Evolutionary conservation across 768 basidiomycete species (phyloP).

Genomic region (Boletus huronensis): DNA sequence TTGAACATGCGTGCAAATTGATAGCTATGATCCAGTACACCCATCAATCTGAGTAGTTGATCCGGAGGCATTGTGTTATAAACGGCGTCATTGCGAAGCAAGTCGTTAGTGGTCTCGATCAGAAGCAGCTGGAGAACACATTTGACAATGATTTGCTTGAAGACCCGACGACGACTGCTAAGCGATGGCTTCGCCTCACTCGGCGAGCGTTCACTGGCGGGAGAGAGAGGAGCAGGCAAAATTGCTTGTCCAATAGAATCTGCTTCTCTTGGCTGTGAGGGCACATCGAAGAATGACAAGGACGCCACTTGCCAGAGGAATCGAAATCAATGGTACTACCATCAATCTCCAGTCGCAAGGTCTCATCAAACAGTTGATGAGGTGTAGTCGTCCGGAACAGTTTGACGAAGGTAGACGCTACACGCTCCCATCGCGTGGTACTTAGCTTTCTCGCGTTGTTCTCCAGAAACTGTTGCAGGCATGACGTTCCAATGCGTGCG

Average conservation of each 20-base stretch:
- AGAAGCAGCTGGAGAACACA: conserved; percentile 94
- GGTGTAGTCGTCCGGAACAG: conserved; percentile 98
- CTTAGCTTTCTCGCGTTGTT: conserved; percentile 87
- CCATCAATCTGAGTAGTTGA: conserved; percentile 90
- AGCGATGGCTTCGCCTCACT: conserved; percentile 51
- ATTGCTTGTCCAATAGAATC: conserved; percentile 67
- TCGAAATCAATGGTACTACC: conserved; percentile 55
- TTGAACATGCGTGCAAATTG: conserved; percentile 97
- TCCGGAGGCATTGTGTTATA: conserved; percentile 93
- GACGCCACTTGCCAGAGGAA: conserved; percentile 28
- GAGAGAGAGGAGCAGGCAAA: conserved; percentile 85
- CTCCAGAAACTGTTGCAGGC: conserved; percentile 93
- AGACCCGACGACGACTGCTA: conserved; percentile 75
- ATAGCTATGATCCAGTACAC: conserved; percentile 94
- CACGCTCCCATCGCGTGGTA: conserved; percentile 82
- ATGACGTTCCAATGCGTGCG: conserved; percentile 96
- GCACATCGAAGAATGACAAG: neutral
- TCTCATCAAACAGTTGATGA: conserved; percentile 94
- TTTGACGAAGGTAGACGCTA: conserved; percentile 89
- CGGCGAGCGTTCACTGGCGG: conserved; percentile 54
- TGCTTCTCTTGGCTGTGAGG: conserved; percentile 6
- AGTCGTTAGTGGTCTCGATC: conserved; percentile 95
- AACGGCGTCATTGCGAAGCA: conserved; percentile 87
- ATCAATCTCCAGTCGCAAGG: conserved; percentile 80
- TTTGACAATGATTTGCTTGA: conserved; percentile 99